These are phyloP conservation scores for Eimeria mitis DNA, from an alignment of 169 alveolate genomes.

Conservation along the genomic window DNA sequence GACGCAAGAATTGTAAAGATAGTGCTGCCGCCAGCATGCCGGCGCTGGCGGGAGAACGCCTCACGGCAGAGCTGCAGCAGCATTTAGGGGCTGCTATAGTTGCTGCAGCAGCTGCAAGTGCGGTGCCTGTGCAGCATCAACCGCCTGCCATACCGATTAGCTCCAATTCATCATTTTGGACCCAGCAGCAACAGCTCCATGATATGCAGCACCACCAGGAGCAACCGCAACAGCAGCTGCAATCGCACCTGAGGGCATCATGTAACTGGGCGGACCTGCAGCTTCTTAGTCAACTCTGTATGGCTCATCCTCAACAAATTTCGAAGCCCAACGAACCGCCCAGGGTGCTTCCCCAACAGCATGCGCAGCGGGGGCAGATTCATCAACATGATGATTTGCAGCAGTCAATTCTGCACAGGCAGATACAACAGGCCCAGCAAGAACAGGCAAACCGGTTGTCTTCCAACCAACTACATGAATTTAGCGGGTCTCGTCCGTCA, in stretches of 20 bases:
- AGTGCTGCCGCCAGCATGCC: neutral
- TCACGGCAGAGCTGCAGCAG: conserved; percentile 57
- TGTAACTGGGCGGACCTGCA: conserved; percentile 25
- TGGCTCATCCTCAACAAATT: conserved; percentile 8
- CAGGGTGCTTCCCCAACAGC: neutral
- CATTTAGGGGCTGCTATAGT: conserved; percentile 34
- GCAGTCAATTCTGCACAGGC: conserved; percentile 12
- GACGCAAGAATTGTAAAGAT: neutral
- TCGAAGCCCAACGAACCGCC: neutral
- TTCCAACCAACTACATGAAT: neutral
- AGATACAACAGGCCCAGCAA: conserved; percentile 32
- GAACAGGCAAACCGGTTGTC: neutral
- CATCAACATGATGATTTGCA: conserved; percentile 53
- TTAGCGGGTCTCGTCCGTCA: neutral
- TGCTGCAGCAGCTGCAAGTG: conserved; percentile 60
- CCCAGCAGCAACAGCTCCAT: conserved; percentile 36
- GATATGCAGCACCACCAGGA: conserved; percentile 18
- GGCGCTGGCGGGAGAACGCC: conserved; percentile 41
- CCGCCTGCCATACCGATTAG: neutral
- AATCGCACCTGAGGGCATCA: neutral
- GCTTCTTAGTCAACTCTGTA: conserved; percentile 32
- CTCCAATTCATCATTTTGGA: conserved; percentile 1
- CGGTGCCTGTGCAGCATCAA: conserved; percentile 12
- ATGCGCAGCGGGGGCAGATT: conserved; percentile 6
- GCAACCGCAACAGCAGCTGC: conserved; percentile 53